Base-by-base conservation (phyloP, 129 eudicot species). In the Apium graveolens region DNA sequence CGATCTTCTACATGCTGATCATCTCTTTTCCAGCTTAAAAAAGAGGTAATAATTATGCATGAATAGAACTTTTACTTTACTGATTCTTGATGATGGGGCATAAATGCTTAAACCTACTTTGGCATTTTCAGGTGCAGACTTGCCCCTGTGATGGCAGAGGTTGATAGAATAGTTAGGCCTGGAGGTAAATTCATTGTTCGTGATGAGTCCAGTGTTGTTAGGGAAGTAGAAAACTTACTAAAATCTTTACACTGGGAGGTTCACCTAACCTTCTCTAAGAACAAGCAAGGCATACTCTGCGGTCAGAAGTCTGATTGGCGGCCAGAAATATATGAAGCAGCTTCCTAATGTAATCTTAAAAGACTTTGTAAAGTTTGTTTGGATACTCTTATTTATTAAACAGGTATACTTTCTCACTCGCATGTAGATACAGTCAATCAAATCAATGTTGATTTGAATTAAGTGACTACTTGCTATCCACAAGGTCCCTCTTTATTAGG, bases 1-100 rank as follows among this genome's bases (percentile, higher is more conserved):
- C 46, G 94, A 91, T 84, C 96, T 91, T 81, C 90, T 95, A 34
- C 98, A 91, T 70, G 96, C 94, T 18, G 90, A 91, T 81, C 94
- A 82, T 82, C 94, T 92, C 35, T 92, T 95, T 81, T 90, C 94
- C 75, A 85, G 73, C 70, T 81, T 94, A 70, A 86, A 82, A 48
- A 87, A 88, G 76, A 91, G 96, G 92, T 86, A 83, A 81, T 26
- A 78, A 45, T 66, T 16, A 38, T 68, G 32, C 4, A 43, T 73
- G 14, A 20, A 39, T 16, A 41, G 24, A 73, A 4, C 24, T 42
- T 42, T 73, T 27, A 41, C 37, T 43, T 48, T 10, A 3, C 53
- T 41, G 45, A 42, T 43, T 26, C 21, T 9, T 73, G 57, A 73
- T n/a, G 4, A 26, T 49, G 53, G 5, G 57, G 24, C 8, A 18